These are phyloP conservation scores for Boletellus deceptivus DNA, from an alignment of 1,284 basidiomycete genomes.

Conservation along the genomic window DNA sequence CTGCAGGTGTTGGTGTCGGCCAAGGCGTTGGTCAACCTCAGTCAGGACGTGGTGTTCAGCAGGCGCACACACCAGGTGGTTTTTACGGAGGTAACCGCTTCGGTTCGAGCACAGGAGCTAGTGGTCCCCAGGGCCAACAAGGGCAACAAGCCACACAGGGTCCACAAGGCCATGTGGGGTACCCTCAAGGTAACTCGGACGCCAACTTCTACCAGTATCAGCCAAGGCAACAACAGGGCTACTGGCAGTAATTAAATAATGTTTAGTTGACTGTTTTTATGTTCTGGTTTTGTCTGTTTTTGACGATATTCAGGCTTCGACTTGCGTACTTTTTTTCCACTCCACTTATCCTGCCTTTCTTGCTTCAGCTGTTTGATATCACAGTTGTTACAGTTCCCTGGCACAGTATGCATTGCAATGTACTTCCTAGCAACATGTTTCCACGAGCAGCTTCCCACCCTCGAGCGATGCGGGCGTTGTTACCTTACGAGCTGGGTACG, in stretches of 20 bases:
- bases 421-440: conserved; percentile 28
- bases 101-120: conserved; percentile 44
- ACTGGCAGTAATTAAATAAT: conserved; percentile 56
- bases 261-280: conserved; percentile 18
- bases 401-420: conserved; percentile 30
- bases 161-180: conserved; percentile 61
- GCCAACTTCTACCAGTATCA: conserved; percentile 68
- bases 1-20: conserved; percentile 43
- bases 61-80: conserved; percentile 42
- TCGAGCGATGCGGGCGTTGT: neutral
- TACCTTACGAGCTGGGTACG: no score
- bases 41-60: conserved; percentile 50
- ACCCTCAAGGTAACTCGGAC: conserved; percentile 57
- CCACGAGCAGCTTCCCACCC: conserved; percentile 14
- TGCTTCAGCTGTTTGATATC: conserved; percentile 34
- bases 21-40: conserved; percentile 42
- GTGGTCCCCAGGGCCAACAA: conserved; percentile 44
- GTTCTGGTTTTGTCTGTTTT: conserved; percentile 2
- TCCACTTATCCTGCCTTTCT: conserved; percentile 21
- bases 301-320: conserved; percentile 6
- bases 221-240: conserved; percentile 61
- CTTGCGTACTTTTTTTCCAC: conserved; percentile 17
- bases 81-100: conserved; percentile 67
- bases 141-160: conserved; percentile 47
- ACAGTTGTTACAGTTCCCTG: conserved; percentile 22